A percentile compares a stretch with the other conserved stretches of the same genome.
phyloP scores from a whole-genome alignment of 1,284 basidiomycete species.

The Ustilago hordei region DNA sequence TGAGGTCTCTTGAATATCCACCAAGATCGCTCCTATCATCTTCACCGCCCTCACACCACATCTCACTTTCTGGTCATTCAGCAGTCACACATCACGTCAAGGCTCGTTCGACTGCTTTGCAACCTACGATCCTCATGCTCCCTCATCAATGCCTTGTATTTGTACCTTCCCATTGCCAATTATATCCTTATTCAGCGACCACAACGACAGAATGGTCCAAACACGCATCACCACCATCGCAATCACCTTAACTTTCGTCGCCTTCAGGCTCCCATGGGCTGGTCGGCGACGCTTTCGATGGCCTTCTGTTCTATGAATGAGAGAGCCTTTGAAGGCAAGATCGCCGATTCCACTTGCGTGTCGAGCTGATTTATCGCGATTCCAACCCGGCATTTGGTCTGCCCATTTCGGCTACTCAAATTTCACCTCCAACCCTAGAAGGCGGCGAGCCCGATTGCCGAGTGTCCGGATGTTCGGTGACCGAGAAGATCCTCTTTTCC shows the following conservation, averaged over 20 bases:
- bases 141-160: slow-evolving; percentile 15
- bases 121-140: neutral
- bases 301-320: neutral
- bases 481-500: neutral
- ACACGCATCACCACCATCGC: neutral
- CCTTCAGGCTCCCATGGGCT: neutral
- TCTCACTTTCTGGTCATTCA: neutral
- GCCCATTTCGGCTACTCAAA: slow-evolving; percentile 12
- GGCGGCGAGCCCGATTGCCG: slow-evolving; percentile 11
- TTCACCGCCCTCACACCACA: neutral
- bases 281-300: neutral
- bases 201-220: too few relatives aligned
- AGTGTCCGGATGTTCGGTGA: slow-evolving; percentile 12
- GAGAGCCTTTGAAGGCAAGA: neutral
- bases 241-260: neutral
- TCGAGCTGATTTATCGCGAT: neutral
- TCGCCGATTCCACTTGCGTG: slow-evolving; percentile 11
- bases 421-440: neutral
- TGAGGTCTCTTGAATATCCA: neutral
- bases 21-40: neutral
- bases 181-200: neutral
- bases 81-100: neutral
- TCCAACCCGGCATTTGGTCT: slow-evolving; percentile 11
- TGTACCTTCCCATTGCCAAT: slow-evolving; percentile 14
- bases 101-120: neutral